Conservation (phyloP, 208 protist species). For the Balamuthia mandrillaris region DNA sequence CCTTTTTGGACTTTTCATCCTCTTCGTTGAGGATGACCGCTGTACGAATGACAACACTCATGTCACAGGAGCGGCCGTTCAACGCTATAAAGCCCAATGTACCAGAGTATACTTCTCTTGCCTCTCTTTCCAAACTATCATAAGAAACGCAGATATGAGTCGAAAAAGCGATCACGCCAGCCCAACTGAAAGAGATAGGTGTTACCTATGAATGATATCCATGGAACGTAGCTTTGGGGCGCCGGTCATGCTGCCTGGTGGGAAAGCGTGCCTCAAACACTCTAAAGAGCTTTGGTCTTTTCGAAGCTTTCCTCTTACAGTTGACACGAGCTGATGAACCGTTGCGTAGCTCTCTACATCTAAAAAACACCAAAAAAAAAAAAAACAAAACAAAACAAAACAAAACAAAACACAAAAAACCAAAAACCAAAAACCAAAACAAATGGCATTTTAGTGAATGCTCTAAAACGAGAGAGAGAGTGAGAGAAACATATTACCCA, state of each 20-base stretch:
- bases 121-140: conserved; percentile 38
- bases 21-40: conserved; percentile 32
- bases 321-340: conserved; percentile 64
- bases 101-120: conserved; percentile 66
- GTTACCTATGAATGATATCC: conserved; percentile 43
- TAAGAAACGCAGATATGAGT: neutral
- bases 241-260: conserved; percentile 67
- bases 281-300: neutral
- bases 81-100: conserved; percentile 57
- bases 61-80: conserved; percentile 50
- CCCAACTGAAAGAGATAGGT: neutral
- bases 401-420: too few species aligned
- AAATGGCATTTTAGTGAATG: too few species aligned
- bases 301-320: conserved; percentile 44
- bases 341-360: conserved; percentile 58
- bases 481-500: too few species aligned
- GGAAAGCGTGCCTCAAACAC: conserved; percentile 18
- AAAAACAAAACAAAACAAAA: neutral
- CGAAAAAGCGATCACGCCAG: neutral
- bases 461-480: too few species aligned
- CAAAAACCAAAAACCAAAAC: too few species aligned
- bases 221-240: conserved; percentile 67
- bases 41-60: conserved; percentile 64
- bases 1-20: neutral
- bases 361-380: neutral